Evolutionary conservation across 2,329 filamentous ascomycete genomes (phyloP).

Genomic region (Diaporthe sp.): DNA sequence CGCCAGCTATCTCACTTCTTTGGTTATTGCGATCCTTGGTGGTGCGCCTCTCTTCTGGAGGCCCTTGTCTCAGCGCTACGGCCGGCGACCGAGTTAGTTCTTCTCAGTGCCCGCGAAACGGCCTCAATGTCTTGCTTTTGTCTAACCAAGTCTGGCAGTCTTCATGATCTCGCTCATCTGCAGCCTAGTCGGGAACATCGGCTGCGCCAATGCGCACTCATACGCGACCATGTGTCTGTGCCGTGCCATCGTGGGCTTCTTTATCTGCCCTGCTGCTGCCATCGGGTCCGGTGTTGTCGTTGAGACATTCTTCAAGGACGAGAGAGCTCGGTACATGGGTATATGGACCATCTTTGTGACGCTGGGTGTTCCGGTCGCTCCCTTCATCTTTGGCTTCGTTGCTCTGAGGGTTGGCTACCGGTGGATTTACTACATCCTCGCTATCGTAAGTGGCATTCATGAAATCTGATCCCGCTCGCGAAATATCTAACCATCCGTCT

Average conservation of each 20-base stretch:
- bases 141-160: not conserved
- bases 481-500: not conserved
- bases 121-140: not conserved
- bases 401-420: constrained; percentile 65
- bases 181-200: constrained; percentile 65
- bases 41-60: constrained; percentile 69
- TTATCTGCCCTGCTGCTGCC: constrained; percentile 65
- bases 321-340: constrained; percentile 68
- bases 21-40: constrained; percentile 69
- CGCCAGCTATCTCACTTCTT: constrained; percentile 67
- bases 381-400: constrained; percentile 60
- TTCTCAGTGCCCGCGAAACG: no score
- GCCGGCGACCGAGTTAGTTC: constrained; percentile 62
- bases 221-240: constrained; percentile 66
- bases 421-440: constrained; percentile 72
- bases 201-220: constrained; percentile 63
- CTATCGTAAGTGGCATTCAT: constrained; percentile 58
- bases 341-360: constrained; percentile 63
- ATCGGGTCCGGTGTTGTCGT: constrained; percentile 71
- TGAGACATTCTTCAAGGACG: constrained; percentile 70
- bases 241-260: constrained; percentile 67
- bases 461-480: not conserved
- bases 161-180: constrained; percentile 65
- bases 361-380: constrained; percentile 49
- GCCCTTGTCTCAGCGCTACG: constrained; percentile 66